Conservation (phyloP, 2,329 filamentous ascomycete genomes). For the Colletotrichum sp. region DNA sequence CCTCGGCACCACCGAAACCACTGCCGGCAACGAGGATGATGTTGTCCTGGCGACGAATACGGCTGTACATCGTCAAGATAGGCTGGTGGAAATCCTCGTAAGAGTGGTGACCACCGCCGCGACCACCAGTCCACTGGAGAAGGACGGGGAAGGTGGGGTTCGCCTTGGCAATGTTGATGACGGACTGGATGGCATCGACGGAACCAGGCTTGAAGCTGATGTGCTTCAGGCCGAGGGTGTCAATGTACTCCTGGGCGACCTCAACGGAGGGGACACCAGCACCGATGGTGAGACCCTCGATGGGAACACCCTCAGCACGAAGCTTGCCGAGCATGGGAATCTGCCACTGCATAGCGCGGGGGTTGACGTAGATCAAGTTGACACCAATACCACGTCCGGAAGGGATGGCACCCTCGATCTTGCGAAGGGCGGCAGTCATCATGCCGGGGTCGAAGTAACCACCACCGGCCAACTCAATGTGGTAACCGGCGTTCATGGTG, state of each 20-base stretch:
- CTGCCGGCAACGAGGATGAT: constrained; percentile 89
- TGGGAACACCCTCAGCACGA: constrained; percentile 83
- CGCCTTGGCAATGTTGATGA: constrained; percentile 93
- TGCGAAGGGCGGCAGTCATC: constrained; percentile 82
- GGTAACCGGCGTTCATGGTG: constrained; percentile 94
- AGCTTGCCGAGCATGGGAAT: constrained; percentile 83
- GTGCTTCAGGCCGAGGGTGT: constrained; percentile 90
- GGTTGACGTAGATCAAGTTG: constrained; percentile 92
- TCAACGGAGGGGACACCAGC: constrained; percentile 94
- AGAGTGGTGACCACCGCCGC: constrained; percentile 93
- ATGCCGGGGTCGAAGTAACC: constrained; percentile 85
- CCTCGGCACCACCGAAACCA: constrained; percentile 88
- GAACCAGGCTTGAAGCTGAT: constrained; percentile 95
- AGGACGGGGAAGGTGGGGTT: constrained; percentile 93
- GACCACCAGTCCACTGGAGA: constrained; percentile 92
- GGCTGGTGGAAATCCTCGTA: constrained; percentile 96
- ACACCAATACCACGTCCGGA: constrained; percentile 86
- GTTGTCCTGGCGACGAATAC: constrained; percentile 85
- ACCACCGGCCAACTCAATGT: constrained; percentile 88
- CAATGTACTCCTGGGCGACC: constrained; percentile 91
- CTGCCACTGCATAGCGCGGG: constrained; percentile 90
- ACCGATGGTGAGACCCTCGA: constrained; percentile 91
- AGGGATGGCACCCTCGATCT: constrained; percentile 85
- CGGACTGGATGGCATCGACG: constrained; percentile 83
- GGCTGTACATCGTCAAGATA: constrained; percentile 87